Percentiles rank a stretch among this genome's conserved stretches.
Conservation (phyloP, 345 rosid genomes). For the Eucalyptus cladocalyx region DNA sequence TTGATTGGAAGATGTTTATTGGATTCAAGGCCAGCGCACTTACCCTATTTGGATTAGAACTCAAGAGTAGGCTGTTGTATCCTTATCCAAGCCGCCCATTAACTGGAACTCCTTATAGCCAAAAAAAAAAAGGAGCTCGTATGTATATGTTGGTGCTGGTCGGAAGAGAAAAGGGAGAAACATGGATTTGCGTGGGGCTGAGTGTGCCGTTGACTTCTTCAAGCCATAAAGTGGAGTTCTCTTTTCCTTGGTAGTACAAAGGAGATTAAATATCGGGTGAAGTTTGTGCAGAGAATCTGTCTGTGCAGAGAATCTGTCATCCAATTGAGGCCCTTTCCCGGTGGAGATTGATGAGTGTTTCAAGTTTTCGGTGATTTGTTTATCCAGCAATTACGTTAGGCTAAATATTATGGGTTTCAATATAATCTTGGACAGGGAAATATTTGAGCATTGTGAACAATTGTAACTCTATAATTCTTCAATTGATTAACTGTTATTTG, state of each 20-base stretch:
- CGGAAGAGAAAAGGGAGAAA: too few relatives aligned
- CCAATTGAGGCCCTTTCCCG: background rate
- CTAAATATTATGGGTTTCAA: background rate
- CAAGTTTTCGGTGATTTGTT: background rate
- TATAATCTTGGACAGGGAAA: background rate
- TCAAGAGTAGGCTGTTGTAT: background rate
- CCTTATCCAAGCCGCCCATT: background rate
- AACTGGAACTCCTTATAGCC: background rate
- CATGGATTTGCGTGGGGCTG: too few relatives aligned
- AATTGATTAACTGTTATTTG: background rate
- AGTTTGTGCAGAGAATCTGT: background rate
- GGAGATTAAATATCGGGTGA: background rate
- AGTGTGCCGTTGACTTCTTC: background rate
- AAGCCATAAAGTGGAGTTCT: background rate
- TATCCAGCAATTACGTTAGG: background rate
- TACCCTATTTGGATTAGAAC: background rate
- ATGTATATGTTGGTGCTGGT: too few relatives aligned
- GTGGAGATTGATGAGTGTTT: background rate
- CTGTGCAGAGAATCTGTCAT: background rate
- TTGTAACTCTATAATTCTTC: background rate
- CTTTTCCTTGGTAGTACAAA: background rate
- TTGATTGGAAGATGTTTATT: background rate
- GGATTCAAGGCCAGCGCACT: background rate
- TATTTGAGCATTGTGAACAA: background rate
- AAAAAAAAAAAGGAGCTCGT: too few relatives aligned